These are phyloP conservation scores for Coniochaeta sp. DNA, from an alignment of 2,329 filamentous ascomycete species.

Conservation along the genomic window DNA sequence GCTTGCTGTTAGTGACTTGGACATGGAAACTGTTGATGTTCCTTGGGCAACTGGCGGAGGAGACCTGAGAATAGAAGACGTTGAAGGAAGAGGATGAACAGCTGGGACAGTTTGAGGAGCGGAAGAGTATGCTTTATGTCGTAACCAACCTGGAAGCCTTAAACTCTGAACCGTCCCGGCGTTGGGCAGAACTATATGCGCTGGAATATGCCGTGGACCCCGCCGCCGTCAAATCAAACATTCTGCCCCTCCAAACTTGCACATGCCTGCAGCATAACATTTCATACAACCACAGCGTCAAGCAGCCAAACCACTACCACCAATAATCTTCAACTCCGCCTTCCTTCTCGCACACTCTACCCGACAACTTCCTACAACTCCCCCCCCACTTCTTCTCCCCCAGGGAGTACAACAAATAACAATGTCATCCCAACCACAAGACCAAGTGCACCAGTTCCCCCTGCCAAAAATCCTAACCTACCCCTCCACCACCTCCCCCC, in stretches of 20 bases:
- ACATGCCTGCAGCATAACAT: no score
- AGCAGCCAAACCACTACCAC: no score
- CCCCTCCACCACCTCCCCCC: constrained; percentile 51
- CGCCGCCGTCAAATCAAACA: no score
- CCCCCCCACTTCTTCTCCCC: no score
- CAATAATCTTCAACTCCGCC: no score
- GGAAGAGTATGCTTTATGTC: constrained; percentile 7
- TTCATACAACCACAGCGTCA: no score
- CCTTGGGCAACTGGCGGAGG: no score
- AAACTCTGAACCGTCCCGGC: not conserved
- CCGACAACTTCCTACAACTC: no score
- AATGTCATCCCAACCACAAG: constrained; percentile 11
- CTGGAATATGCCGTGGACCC: not conserved
- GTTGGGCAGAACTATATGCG: not conserved
- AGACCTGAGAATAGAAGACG: no score
- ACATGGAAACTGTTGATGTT: no score
- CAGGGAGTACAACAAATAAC: not conserved
- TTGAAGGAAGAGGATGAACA: not conserved
- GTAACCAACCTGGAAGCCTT: not conserved
- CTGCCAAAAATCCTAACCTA: constrained; percentile 50
- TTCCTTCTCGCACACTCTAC: no score
- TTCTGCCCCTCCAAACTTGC: no score
- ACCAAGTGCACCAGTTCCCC: constrained; percentile 45
- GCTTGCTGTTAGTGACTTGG: not conserved
- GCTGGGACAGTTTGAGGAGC: constrained; percentile 5